Evolutionary conservation across 768 basidiomycete genomes (phyloP).

Genomic region (Tricholoma flavovirens): DNA sequence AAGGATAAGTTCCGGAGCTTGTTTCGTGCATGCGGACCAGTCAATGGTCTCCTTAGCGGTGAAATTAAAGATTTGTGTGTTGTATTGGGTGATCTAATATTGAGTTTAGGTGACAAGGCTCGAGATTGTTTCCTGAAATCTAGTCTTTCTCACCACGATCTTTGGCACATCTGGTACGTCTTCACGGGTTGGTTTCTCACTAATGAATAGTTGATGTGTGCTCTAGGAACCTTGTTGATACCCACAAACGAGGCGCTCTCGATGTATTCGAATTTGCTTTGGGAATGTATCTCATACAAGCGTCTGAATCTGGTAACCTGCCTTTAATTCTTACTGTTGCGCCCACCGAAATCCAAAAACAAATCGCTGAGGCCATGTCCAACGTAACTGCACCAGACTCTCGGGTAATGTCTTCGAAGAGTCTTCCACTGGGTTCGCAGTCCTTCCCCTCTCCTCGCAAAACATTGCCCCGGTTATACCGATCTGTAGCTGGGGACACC

Average conservation of each 20-base stretch:
- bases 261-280: conserved; percentile 65
- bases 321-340: conserved; percentile 25
- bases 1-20: conserved; percentile 48
- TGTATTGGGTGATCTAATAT: not conserved
- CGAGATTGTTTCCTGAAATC: conserved; percentile 60
- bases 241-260: conserved; percentile 50
- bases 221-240: conserved; percentile 57
- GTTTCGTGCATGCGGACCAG: conserved; percentile 46
- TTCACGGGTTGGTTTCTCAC: not conserved
- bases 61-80: conserved; percentile 6
- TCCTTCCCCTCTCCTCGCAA: not conserved
- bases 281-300: conserved; percentile 60
- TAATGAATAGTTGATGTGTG: not conserved
- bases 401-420: not conserved
- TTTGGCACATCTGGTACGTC: conserved; percentile 57
- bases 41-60: conserved; percentile 52
- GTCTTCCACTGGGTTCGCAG: not conserved
- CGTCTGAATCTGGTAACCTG: conserved; percentile 29
- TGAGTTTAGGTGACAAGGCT: conserved; percentile 46
- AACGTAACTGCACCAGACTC: not conserved
- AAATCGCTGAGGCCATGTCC: conserved; percentile 16
- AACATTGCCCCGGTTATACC: not conserved
- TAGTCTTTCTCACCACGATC: conserved; percentile 49
- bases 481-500: not conserved
- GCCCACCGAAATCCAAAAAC: conserved; percentile 25